phyloP scores from a whole-genome alignment of 208 protist genomes.

The Histomonas meleagridis region DNA sequence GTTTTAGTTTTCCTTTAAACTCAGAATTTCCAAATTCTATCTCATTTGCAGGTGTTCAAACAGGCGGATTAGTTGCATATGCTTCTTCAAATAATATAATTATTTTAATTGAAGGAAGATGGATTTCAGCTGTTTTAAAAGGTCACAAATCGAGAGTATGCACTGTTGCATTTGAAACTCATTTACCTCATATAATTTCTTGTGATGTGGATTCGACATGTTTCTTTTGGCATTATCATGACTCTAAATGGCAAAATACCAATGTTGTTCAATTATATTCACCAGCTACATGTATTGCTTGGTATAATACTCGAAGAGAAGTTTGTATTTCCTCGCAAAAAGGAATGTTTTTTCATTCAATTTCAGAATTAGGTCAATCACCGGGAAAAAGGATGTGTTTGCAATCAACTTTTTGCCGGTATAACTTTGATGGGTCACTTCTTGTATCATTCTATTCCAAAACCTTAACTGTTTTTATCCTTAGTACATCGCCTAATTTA shows the following conservation, averaged over 20 bases:
- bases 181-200: not conserved
- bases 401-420: not conserved
- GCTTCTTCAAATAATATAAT: not conserved
- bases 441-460: not conserved
- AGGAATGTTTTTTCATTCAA: not conserved
- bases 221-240: conserved; percentile 20
- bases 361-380: not conserved
- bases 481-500: not conserved
- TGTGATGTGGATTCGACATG: not conserved
- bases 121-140: not conserved
- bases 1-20: conserved; percentile 7
- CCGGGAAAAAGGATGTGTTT: not conserved
- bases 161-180: not conserved
- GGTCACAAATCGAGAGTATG: not conserved
- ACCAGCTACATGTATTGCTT: not conserved
- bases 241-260: not conserved
- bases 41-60: not conserved
- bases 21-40: not conserved
- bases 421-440: not conserved
- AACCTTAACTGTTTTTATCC: not conserved
- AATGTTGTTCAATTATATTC: not conserved
- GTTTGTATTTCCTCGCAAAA: not conserved
- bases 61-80: not conserved
- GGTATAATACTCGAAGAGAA: not conserved
- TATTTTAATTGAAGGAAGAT: not conserved